Conservation (phyloP, 352 stramenopile genomes). For the Globisporangium perplexum region DNA sequence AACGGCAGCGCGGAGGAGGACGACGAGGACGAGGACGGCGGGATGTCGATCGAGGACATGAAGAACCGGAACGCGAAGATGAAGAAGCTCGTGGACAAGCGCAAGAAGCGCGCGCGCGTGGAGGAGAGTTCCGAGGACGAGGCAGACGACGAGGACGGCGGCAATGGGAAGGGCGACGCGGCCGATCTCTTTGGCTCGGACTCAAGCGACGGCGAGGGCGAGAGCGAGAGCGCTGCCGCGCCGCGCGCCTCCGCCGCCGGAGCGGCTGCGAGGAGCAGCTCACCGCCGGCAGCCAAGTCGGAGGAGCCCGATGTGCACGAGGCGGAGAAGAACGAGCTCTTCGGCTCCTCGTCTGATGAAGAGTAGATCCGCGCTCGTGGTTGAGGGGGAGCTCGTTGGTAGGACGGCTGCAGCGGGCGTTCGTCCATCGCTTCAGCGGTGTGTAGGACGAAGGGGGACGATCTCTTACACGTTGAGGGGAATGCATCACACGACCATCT, state of each 20-base stretch:
- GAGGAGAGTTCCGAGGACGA: conserved; percentile 60
- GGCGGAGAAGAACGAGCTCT: conserved; percentile 79
- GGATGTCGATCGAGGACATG: conserved; percentile 87
- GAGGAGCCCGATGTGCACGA: conserved; percentile 24
- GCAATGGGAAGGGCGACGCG: conserved; percentile 12
- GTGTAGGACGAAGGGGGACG: no score
- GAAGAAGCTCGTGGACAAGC: conserved; percentile 83
- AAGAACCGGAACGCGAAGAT: conserved; percentile 86
- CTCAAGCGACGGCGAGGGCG: conserved; percentile 67
- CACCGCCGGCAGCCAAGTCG: background rate
- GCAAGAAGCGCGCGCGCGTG: conserved; percentile 58
- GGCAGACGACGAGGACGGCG: conserved; percentile 28
- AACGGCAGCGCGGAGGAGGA: conserved; percentile 30
- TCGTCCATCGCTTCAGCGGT: no score
- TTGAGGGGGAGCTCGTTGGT: no score
- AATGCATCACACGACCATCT: no score
- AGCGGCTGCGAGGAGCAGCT: background rate
- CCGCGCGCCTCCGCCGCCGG: background rate
- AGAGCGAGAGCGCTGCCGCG: conserved; percentile 19
- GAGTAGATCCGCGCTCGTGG: conserved; percentile 30
- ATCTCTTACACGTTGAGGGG: no score
- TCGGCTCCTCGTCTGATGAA: conserved; percentile 76
- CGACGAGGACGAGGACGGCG: conserved; percentile 30
- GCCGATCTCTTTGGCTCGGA: conserved; percentile 80
- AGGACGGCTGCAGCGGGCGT: no score